Percentiles rank a stretch among this genome's conserved stretches.
Conservation (phyloP, 2,329 filamentous ascomycete genomes). For the Huntiella omanensis region DNA sequence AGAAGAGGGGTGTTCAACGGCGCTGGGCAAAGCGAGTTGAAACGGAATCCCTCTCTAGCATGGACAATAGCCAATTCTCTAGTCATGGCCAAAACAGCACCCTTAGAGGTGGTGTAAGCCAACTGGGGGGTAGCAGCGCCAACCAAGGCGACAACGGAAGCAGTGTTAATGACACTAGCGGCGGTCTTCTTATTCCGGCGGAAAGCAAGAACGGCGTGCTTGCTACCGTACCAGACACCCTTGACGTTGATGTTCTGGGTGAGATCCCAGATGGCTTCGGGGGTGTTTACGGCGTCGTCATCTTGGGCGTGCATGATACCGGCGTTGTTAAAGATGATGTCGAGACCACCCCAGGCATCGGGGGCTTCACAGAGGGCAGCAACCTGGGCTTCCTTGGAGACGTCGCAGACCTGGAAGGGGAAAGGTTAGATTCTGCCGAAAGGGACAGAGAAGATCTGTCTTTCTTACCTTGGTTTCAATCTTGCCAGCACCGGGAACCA, state of each 20-base stretch:
- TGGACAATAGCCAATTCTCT: slow-evolving; percentile 84
- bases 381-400: slow-evolving; percentile 69
- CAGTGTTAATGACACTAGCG: slow-evolving; percentile 81
- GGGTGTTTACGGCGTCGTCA: slow-evolving; percentile 62
- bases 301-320: slow-evolving; percentile 87
- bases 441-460: background rate
- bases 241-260: slow-evolving; percentile 94
- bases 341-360: slow-evolving; percentile 71
- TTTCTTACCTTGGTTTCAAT: slow-evolving; percentile 37
- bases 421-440: background rate
- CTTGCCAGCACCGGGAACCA: slow-evolving; percentile 41
- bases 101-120: slow-evolving; percentile 87
- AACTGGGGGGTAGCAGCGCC: slow-evolving; percentile 76
- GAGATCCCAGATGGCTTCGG: slow-evolving; percentile 83
- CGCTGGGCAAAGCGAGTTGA: slow-evolving; percentile 80
- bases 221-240: slow-evolving; percentile 92
- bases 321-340: slow-evolving; percentile 94
- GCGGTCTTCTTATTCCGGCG: slow-evolving; percentile 61
- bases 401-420: slow-evolving; percentile 35
- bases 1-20: slow-evolving; percentile 73
- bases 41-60: slow-evolving; percentile 70
- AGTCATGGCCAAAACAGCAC: slow-evolving; percentile 76
- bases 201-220: slow-evolving; percentile 68
- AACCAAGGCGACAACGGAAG: slow-evolving; percentile 71
- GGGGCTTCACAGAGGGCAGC: slow-evolving; percentile 53